Percentiles rank a stretch among this genome's conserved stretches.
These are phyloP conservation scores for Vanderwaltozyma verrucispora DNA, from an alignment of 805 yeast species.

Conservation along the genomic window DNA sequence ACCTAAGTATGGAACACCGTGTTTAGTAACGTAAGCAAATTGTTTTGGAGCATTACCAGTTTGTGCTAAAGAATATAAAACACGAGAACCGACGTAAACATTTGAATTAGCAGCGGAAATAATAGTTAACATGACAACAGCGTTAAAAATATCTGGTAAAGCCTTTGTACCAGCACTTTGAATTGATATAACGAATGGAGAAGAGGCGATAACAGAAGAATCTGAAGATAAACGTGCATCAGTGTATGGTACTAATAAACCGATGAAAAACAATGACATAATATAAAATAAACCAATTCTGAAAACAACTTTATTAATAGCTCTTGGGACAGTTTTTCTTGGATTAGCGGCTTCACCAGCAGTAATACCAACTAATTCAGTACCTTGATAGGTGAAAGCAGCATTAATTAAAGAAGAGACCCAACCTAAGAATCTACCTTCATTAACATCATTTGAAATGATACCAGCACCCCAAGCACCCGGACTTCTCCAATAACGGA, in stretches of 20 bases:
- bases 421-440: constrained; percentile 45
- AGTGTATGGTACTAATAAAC: constrained; percentile 52
- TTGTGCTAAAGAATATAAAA: constrained; percentile 52
- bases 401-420: constrained; percentile 43
- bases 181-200: constrained; percentile 63
- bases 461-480: constrained; percentile 60
- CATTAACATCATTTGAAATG: constrained; percentile 30
- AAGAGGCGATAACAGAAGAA: constrained; percentile 37
- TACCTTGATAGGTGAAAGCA: constrained; percentile 51
- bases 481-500: constrained; percentile 56
- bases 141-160: constrained; percentile 63
- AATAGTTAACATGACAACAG: constrained; percentile 54
- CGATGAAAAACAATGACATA: constrained; percentile 50
- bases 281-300: constrained; percentile 56
- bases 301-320: constrained; percentile 53
- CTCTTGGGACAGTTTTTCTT: constrained; percentile 57
- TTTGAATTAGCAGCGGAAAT: constrained; percentile 73
- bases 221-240: constrained; percentile 36
- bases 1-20: constrained; percentile 52
- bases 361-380: constrained; percentile 47
- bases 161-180: constrained; percentile 55
- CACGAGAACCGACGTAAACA: constrained; percentile 63
- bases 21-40: constrained; percentile 41
- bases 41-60: constrained; percentile 49
- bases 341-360: constrained; percentile 57